Evolutionary conservation across 192 early-diverging fungal species (phyloP).

Genomic region (Podochytrium sp.): DNA sequence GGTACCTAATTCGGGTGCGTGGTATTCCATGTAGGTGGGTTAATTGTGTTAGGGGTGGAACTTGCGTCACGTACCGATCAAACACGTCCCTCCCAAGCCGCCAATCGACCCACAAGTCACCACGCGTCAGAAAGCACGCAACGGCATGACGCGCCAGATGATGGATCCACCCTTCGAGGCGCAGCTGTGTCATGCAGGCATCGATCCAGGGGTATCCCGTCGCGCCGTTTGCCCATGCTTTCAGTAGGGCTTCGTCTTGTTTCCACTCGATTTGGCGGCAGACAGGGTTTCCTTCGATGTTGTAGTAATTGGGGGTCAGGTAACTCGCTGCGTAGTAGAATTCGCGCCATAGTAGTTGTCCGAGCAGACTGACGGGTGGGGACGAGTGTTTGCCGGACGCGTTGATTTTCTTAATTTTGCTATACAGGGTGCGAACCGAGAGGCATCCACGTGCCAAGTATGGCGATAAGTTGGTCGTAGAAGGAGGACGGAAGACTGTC

Average conservation of each 20-base stretch:
- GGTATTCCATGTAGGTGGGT: too few relatives aligned
- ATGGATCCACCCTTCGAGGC: slow-evolving; percentile 44
- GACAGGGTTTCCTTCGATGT: slow-evolving; percentile 28
- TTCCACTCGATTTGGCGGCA: not conserved
- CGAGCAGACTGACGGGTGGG: not conserved
- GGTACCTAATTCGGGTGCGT: too few relatives aligned
- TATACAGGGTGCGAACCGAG: not conserved
- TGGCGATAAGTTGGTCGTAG: slow-evolving; percentile 35
- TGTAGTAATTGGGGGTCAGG: not conserved
- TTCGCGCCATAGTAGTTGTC: slow-evolving; percentile 11
- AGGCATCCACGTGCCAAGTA: slow-evolving; percentile 36
- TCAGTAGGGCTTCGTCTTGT: not conserved
- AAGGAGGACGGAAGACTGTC: slow-evolving; percentile 13
- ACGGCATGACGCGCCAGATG: slow-evolving; percentile 40
- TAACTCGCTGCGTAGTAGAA: slow-evolving; percentile 6
- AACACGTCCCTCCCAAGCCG: slow-evolving; percentile 39
- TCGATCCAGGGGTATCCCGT: slow-evolving; percentile 49
- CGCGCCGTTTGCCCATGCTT: slow-evolving; percentile 16
- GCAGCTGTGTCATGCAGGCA: slow-evolving; percentile 37
- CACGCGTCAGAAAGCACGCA: slow-evolving; percentile 42
- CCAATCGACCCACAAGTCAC: slow-evolving; percentile 37
- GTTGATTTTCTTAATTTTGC: slow-evolving; percentile 8
- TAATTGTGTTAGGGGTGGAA: too few relatives aligned
- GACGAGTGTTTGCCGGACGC: not conserved
- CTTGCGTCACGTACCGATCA: too few relatives aligned